Conservation (phyloP, 768 basidiomycete species). For the Lactarius hatsudake region DNA sequence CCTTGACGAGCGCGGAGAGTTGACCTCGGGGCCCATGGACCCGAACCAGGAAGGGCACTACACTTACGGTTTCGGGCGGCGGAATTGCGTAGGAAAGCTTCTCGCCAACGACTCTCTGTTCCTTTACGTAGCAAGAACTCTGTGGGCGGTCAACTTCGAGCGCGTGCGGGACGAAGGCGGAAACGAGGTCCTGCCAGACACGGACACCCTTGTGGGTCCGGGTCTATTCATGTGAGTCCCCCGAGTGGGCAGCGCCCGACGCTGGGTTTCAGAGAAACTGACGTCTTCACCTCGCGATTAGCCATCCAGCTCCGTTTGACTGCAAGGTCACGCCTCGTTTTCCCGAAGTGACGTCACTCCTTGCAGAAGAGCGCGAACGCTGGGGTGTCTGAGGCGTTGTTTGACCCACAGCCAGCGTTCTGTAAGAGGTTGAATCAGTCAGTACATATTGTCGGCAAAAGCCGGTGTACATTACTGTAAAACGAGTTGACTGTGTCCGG, state of each 20-base stretch:
- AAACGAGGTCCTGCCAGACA: conserved; percentile 6
- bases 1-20: conserved; percentile 5
- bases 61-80: conserved; percentile 24
- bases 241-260: background rate
- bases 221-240: conserved; percentile 21
- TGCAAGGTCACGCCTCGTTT: conserved; percentile 27
- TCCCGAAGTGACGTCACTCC: conserved; percentile 9
- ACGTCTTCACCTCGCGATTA: background rate
- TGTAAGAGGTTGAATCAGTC: background rate
- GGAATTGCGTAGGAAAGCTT: conserved; percentile 26
- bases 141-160: conserved; percentile 27
- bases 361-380: conserved; percentile 7
- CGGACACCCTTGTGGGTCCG: background rate
- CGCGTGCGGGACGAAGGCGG: conserved; percentile 15
- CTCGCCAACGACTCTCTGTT: conserved; percentile 26
- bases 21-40: background rate
- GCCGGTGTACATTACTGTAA: background rate
- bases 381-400: background rate
- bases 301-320: conserved; percentile 23
- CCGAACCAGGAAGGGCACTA: conserved; percentile 14
- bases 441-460: background rate
- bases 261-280: background rate
- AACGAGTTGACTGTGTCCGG: too few relatives aligned
- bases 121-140: conserved; percentile 22
- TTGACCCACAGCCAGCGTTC: background rate